Conservation (phyloP, 1,284 basidiomycete genomes). For the Fistulinella cinereoalba region DNA sequence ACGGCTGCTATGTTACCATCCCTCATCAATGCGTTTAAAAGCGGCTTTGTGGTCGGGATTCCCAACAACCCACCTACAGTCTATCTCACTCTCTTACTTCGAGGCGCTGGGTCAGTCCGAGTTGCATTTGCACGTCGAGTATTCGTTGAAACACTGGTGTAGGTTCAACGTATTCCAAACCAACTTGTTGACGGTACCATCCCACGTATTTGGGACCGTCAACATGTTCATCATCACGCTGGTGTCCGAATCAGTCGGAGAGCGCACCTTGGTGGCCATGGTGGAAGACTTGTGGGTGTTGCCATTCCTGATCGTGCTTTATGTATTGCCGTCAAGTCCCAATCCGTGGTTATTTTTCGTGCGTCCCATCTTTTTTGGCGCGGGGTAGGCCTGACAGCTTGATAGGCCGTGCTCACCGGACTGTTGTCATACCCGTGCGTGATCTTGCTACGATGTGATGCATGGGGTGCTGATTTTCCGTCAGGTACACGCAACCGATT, state of each 20-base stretch:
- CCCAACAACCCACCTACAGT: slow-evolving; percentile 45
- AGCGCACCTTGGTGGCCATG: slow-evolving; percentile 47
- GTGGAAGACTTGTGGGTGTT: slow-evolving; percentile 46
- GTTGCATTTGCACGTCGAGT: not conserved
- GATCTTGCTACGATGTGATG: not conserved
- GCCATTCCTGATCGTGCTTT: slow-evolving; percentile 51
- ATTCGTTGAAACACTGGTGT: not conserved
- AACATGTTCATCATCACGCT: slow-evolving; percentile 44
- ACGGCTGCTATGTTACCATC: not conserved
- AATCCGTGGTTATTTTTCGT: slow-evolving; percentile 51
- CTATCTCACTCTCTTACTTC: slow-evolving; percentile 46
- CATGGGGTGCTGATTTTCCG: too few species aligned
- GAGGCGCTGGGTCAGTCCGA: slow-evolving; percentile 46
- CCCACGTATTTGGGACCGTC: slow-evolving; percentile 40
- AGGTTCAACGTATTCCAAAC: slow-evolving; percentile 59
- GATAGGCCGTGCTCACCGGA: slow-evolving; percentile 21
- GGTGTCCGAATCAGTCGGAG: slow-evolving; percentile 46
- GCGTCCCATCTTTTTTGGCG: slow-evolving; percentile 1
- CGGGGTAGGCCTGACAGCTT: not conserved
- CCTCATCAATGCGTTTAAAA: slow-evolving; percentile 7
- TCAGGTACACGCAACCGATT: slow-evolving; percentile 37
- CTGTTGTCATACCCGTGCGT: slow-evolving; percentile 28
- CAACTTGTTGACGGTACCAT: slow-evolving; percentile 61
- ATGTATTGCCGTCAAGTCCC: slow-evolving; percentile 41
- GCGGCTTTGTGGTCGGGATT: slow-evolving; percentile 46